Base-by-base conservation (phyloP, 768 basidiomycete species). In the Chalciporus pseudorubinellus region DNA sequence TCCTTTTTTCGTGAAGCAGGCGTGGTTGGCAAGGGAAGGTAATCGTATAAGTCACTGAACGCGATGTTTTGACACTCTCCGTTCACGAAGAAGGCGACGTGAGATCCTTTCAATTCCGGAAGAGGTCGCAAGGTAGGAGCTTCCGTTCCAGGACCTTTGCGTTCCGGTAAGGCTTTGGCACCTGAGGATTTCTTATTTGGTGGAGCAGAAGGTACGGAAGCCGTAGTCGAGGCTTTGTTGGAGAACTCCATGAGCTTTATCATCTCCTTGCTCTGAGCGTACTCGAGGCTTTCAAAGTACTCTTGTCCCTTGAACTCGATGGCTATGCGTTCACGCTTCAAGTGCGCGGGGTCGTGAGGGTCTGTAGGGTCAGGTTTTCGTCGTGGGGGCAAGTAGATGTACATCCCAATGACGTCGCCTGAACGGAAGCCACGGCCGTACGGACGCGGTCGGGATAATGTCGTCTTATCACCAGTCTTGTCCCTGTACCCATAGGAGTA, bases 241-340 rank as follows among this genome's bases (percentile, higher is more conserved):
- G 81, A 78, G 64, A 81, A 84, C 57, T 94, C 92, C 78, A 95
- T 83, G 55, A 98, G 81, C 33, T 85, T 75, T 12, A 80, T 75
- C 97, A 98, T 98, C 72, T 99, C 97, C 67, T 95, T 97, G 24
- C 79, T 83, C 52, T 85, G 83, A 10, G 84, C 71, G 66, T 97
- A 98, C 67, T 98, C 95, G 54, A 91, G 75, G 53, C 85, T 85
- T 73, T 99, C 97, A 68, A 98, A 98, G 67, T 95, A 94, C 56
- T 92, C 89, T 70, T 95, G 94, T n/a, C 91, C 91, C 70, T 95
- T 97, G 71, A 92, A 90, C 53, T 90, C 89, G 64, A 99, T 95
- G 4, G 95, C 83, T 53, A 95, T 89, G 49, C 97, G 89, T 63
- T 93, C 90, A 48, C 97, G 84, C 57, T 85, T 83, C 55, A 97